phyloP scores from a whole-genome alignment of 192 early-diverging fungal genomes.

The Linnemannia zychae region DNA sequence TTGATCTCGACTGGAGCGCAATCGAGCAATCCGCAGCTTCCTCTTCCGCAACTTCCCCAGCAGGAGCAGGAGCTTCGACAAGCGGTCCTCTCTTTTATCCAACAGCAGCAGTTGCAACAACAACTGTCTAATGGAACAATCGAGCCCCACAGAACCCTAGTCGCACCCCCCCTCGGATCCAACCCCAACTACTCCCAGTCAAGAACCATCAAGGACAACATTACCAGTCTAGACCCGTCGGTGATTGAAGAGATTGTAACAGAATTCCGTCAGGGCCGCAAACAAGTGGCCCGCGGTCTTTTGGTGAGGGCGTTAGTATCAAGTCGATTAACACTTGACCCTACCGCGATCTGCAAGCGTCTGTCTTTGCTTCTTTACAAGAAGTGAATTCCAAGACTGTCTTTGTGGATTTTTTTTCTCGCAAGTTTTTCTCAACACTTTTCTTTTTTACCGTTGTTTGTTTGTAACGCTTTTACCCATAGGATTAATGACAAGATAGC shows the following conservation, averaged over 20 bases:
- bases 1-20: constrained; percentile 61
- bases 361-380: constrained; percentile 19
- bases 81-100: constrained; percentile 46
- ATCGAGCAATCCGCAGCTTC: constrained; percentile 43
- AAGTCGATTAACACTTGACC: constrained; percentile 30
- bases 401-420: neutral
- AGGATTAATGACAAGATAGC: neutral
- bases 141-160: neutral
- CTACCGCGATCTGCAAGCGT: constrained; percentile 18
- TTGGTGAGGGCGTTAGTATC: constrained; percentile 56
- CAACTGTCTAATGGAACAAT: constrained; percentile 14
- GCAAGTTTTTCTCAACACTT: neutral
- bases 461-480: neutral
- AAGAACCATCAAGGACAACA: constrained; percentile 50
- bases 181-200: neutral
- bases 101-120: constrained; percentile 2
- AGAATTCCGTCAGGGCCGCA: constrained; percentile 54
- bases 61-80: constrained; percentile 47
- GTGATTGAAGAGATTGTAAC: constrained; percentile 57
- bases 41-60: neutral
- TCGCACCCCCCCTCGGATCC: neutral
- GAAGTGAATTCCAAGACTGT: constrained; percentile 17
- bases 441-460: neutral
- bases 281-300: constrained; percentile 51
- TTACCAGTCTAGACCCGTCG: constrained; percentile 48